phyloP scores from a whole-genome alignment of 73 alveolate genomes.

The Blepharisma stoltei region DNA sequence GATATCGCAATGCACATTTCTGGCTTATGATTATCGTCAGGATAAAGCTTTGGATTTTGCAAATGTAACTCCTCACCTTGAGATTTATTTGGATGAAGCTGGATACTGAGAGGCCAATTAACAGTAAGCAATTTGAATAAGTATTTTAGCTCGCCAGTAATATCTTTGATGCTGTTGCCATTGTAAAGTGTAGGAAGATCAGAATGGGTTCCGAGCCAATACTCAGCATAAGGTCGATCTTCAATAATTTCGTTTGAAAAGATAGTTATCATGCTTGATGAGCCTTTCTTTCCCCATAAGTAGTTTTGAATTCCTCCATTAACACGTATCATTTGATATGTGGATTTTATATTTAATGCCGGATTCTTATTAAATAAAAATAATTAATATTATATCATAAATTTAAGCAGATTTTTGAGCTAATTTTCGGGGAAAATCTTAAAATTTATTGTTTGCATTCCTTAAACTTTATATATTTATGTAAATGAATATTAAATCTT shows the following conservation, averaged over 20 bases:
- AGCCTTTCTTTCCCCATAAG: slow-evolving; percentile 86
- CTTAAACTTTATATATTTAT: too few relatives aligned
- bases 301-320: slow-evolving; percentile 62
- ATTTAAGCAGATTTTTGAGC: too few relatives aligned
- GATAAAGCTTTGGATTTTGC: slow-evolving; percentile 86
- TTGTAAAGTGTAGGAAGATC: slow-evolving; percentile 85
- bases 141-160: slow-evolving; percentile 75
- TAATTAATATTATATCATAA: too few relatives aligned
- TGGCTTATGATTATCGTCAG: slow-evolving; percentile 99
- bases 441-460: too few relatives aligned
- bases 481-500: too few relatives aligned
- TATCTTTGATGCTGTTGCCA: slow-evolving; percentile 29
- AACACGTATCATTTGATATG: not conserved
- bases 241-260: slow-evolving; percentile 52
- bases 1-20: slow-evolving; percentile 98
- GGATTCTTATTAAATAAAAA: too few relatives aligned
- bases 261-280: slow-evolving; percentile 58
- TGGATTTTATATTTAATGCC: too few relatives aligned
- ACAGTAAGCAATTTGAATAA: slow-evolving; percentile 95
- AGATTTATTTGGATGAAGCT: slow-evolving; percentile 95
- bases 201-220: slow-evolving; percentile 99
- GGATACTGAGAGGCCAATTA: slow-evolving; percentile 90
- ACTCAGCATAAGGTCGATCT: slow-evolving; percentile 84
- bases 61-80: slow-evolving; percentile 84
- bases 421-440: too few relatives aligned